Conservation (phyloP, 1,139 yeast species). For the Candida smagusa region DNA sequence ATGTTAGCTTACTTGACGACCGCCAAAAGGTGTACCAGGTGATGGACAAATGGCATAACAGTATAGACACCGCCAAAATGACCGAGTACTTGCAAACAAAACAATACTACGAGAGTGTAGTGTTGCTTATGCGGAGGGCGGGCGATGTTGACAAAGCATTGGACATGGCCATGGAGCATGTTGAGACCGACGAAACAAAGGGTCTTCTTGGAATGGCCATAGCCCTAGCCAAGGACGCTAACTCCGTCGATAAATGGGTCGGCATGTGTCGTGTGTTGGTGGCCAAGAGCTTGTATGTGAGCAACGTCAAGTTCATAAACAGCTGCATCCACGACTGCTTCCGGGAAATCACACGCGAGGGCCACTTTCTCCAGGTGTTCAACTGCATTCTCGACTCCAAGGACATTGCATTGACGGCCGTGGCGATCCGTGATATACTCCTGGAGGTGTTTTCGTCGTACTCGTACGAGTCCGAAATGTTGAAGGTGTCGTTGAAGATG, state of each 20-base stretch:
- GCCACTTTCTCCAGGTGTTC: constrained; percentile 49
- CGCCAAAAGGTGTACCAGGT: constrained; percentile 2
- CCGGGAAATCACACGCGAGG: constrained; percentile 36
- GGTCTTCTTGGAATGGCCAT: constrained; percentile 32
- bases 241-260: constrained; percentile 4
- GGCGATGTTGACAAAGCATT: constrained; percentile 20
- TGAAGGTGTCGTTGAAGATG: constrained; percentile 50
- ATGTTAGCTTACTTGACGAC: constrained; percentile 25
- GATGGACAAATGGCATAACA: neutral
- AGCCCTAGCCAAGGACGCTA: constrained; percentile 33
- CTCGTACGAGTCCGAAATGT: constrained; percentile 58
- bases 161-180: constrained; percentile 20
- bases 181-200: constrained; percentile 10
- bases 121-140: constrained; percentile 1
- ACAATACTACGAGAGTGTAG: constrained; percentile 1
- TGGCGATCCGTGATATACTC: constrained; percentile 55
- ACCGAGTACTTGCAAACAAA: neutral
- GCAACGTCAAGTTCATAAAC: constrained; percentile 26
- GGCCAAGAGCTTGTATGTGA: neutral
- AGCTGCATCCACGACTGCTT: constrained; percentile 51
- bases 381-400: constrained; percentile 44
- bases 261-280: constrained; percentile 3
- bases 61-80: constrained; percentile 15
- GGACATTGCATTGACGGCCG: constrained; percentile 13
- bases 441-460: constrained; percentile 64